Conservation (phyloP, 2,329 filamentous ascomycete genomes). For the Huntiella abstrusa region DNA sequence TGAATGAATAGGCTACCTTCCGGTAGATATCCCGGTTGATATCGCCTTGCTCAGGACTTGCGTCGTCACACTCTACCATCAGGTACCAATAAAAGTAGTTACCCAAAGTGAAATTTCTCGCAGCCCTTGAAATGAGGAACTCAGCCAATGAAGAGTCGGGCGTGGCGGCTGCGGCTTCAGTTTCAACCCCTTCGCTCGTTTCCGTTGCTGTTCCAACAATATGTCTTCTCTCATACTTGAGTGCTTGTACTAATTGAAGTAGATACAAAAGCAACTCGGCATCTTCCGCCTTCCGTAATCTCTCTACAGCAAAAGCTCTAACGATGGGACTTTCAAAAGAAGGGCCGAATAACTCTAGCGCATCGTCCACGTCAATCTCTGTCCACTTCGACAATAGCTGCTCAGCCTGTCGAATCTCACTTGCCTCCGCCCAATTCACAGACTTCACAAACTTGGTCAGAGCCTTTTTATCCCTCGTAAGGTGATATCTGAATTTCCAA, state of each 20-base stretch:
- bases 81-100: conserved; percentile 98
- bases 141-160: conserved; percentile 65
- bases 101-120: conserved; percentile 72
- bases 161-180: neutral
- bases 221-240: conserved; percentile 62
- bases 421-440: conserved; percentile 76
- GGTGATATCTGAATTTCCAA: conserved; percentile 92
- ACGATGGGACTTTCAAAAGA: conserved; percentile 79
- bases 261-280: conserved; percentile 81
- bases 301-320: conserved; percentile 80
- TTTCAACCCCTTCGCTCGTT: neutral
- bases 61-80: conserved; percentile 90
- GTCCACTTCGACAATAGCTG: conserved; percentile 87
- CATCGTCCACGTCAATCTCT: conserved; percentile 92
- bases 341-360: conserved; percentile 78
- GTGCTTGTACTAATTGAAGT: conserved; percentile 80
- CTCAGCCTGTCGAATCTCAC: conserved; percentile 74
- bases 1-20: conserved; percentile 90
- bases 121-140: conserved; percentile 76
- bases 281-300: conserved; percentile 80
- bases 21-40: conserved; percentile 73
- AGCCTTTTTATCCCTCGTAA: conserved; percentile 79
- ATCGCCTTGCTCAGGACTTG: conserved; percentile 52
- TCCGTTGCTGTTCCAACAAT: conserved; percentile 25
- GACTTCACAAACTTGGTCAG: conserved; percentile 97